phyloP scores from a whole-genome alignment of 345 rosid species.

The Syzygium oleosum region DNA sequence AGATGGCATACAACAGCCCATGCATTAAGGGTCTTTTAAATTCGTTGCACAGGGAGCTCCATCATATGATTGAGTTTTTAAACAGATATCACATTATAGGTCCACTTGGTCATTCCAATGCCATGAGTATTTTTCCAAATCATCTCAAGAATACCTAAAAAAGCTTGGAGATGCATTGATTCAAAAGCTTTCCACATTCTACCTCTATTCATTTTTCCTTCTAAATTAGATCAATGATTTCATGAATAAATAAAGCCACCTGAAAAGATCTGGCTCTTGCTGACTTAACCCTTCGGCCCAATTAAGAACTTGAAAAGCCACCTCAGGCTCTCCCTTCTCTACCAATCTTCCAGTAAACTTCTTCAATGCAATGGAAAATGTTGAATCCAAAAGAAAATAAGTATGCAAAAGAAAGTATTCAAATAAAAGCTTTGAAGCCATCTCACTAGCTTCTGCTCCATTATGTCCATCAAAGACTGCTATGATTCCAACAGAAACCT shows the following conservation, averaged over 20 bases:
- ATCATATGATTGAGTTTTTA: neutral
- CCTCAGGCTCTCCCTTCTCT: slow-evolving; percentile 29
- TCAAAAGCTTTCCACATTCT: neutral
- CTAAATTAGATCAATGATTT: neutral
- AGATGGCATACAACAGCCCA: neutral
- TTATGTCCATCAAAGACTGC: slow-evolving; percentile 96
- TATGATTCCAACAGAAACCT: slow-evolving; percentile 63
- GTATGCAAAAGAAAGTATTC: slow-evolving; percentile 89
- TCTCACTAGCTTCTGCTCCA: slow-evolving; percentile 97
- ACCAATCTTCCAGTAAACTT: slow-evolving; percentile 38
- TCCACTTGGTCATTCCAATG: neutral
- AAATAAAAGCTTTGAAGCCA: slow-evolving; percentile 79
- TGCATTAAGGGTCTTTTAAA: neutral
- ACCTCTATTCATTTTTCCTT: neutral
- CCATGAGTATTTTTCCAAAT: neutral
- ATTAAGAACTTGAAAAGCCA: slow-evolving; percentile 33
- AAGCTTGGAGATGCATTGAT: neutral
- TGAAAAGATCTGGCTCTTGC: slow-evolving; percentile 37
- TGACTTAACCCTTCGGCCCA: slow-evolving; percentile 34
- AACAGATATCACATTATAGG: neutral
- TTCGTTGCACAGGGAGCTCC: neutral
- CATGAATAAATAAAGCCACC: slow-evolving; percentile 20
- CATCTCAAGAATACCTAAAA: neutral
- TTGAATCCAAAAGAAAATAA: slow-evolving; percentile 81
- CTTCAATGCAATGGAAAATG: slow-evolving; percentile 44